Evolutionary conservation across 108 stramenopile species (phyloP), one percentile per base, ranked within the genome.

Genomic region (Chaetoceros muelleri): DNA sequence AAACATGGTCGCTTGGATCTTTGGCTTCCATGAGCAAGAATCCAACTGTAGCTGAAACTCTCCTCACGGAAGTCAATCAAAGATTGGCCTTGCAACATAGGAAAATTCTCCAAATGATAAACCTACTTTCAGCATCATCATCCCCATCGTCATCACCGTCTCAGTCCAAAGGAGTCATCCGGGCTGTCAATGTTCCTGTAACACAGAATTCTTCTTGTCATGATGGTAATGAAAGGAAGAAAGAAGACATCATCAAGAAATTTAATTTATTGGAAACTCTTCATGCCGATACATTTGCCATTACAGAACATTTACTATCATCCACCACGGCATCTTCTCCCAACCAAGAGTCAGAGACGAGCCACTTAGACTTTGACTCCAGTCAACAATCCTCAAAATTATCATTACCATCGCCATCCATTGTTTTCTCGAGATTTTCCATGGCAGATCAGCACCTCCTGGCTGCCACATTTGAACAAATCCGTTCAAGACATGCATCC

Each of bases 401-500:
- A 31, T 65, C 21, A 44, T 55, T n/a, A 60, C 31, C 8, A 28
- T 10, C 0, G 59, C 57, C 31, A 45, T 60, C 34, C 13, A 50
- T 29, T 45, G n/a, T n/a, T n/a, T n/a, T n/a, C n/a, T n/a, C n/a
- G n/a, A 46, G 23, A 48, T 30, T 46, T 58, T 58, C 56, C 47
- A 50, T 20, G 49, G 66, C 61, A 3, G 52, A 74, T 23, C 65
- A 63, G 48, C 26, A 24, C 20, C 63, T 66, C 46, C 30, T 76
- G 1, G 21, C 46, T 17, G 60, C 58, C 16, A 64, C 70, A 2
- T 63, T 79, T 40, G 69, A 77, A 66, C 76, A 84, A 59, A 74
- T 83, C 24, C 70, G 76, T 44, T 60, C 81, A 22, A 64, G 88
- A 30, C 88, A 90, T 66, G 82, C 82, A 13, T 46, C 63, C 19